Conservation (phyloP, 2,329 filamentous ascomycete genomes). For the Phyllosticta capitalensis region DNA sequence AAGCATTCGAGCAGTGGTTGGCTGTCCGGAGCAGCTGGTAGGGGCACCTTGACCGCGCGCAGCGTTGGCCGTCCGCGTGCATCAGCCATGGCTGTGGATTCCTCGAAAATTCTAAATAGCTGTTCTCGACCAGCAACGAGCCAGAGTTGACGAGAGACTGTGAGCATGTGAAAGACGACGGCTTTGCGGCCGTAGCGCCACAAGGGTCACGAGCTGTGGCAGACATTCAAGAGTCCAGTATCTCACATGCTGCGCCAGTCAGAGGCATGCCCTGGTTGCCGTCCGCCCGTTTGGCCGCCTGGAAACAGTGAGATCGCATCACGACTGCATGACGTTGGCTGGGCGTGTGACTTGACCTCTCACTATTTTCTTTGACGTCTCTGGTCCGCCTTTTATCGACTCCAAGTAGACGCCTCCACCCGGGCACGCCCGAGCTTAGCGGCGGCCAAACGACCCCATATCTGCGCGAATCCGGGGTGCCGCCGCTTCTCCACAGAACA, state of each 20-base stretch:
- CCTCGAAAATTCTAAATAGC: not conserved
- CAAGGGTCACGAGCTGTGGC: not conserved
- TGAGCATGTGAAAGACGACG: not conserved
- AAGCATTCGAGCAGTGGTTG: not conserved
- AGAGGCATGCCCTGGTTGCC: not conserved
- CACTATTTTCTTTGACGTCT: not conserved
- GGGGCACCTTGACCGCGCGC: not conserved
- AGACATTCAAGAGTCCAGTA: not conserved
- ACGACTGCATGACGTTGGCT: not conserved
- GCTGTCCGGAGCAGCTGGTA: not conserved
- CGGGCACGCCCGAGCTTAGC: not conserved
- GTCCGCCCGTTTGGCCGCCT: not conserved
- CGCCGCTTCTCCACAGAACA: constrained; percentile 2
- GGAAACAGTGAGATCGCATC: not conserved
- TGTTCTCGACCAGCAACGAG: not conserved
- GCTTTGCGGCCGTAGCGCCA: not conserved
- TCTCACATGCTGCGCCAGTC: not conserved
- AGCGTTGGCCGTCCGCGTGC: not conserved
- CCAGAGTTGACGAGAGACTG: not conserved
- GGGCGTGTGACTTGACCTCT: not conserved
- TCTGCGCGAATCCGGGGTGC: constrained; percentile 8
- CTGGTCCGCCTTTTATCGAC: not conserved
- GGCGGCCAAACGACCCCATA: not conserved
- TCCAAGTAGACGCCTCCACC: not conserved
- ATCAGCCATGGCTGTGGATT: not conserved